Evolutionary conservation across 257 asterid genomes (phyloP).

Genomic region (Solanum gracilifrons): DNA sequence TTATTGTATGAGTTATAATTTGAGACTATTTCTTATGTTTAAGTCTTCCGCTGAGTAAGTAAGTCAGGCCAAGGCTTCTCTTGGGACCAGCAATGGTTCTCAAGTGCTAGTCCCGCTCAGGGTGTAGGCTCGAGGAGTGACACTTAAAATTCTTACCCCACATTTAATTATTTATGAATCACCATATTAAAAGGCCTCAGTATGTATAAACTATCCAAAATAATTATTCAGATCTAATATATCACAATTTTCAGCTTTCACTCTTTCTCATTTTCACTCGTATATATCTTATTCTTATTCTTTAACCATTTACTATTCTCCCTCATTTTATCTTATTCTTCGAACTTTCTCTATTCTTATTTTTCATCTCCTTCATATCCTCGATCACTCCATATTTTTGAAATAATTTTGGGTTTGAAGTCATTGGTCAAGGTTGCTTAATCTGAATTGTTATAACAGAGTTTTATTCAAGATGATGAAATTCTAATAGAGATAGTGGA

Average conservation of each 20-base stretch:
- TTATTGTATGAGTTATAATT: too few species aligned
- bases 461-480: too few species aligned
- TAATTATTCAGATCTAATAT: not conserved
- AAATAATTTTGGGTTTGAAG: too few species aligned
- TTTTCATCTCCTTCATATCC: not conserved
- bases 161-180: not conserved
- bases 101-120: too few species aligned
- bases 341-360: not conserved
- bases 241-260: not conserved
- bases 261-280: not conserved
- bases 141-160: not conserved
- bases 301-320: not conserved
- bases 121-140: too few species aligned
- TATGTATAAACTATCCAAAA: not conserved
- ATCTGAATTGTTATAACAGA: too few species aligned
- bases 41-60: too few species aligned
- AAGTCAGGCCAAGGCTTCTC: too few species aligned
- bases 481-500: too few species aligned
- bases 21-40: too few species aligned
- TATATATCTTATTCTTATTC: not conserved
- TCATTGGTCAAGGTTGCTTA: too few species aligned
- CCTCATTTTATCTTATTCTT: not conserved
- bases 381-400: not conserved
- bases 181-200: not conserved
- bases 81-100: too few species aligned